Evolutionary conservation across 2,329 filamentous ascomycete genomes (phyloP).

Genomic region (Rutstroemia sp.): DNA sequence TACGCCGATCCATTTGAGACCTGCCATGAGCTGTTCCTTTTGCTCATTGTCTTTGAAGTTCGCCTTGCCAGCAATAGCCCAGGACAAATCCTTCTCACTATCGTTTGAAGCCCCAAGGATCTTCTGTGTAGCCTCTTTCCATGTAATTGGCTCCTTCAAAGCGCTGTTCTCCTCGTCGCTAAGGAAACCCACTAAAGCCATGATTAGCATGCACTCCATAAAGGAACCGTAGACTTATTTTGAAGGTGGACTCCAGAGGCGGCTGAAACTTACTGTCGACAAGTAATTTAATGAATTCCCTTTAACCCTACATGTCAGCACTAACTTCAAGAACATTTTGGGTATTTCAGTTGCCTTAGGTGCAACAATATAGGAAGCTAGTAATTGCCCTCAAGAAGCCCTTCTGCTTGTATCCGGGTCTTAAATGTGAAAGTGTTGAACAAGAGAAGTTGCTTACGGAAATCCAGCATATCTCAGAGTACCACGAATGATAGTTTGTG

Average conservation of each 20-base stretch:
- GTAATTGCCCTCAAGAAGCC: too few relatives aligned
- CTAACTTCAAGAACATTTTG: too few relatives aligned
- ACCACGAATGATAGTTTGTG: slow-evolving; percentile 73
- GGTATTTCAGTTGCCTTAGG: too few relatives aligned
- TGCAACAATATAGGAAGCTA: too few relatives aligned
- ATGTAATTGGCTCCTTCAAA: slow-evolving; percentile 59
- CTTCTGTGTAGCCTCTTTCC: slow-evolving; percentile 79
- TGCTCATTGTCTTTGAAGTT: slow-evolving; percentile 62
- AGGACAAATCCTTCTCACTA: slow-evolving; percentile 61
- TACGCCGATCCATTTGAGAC: slow-evolving; percentile 64
- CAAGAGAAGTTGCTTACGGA: slow-evolving; percentile 37
- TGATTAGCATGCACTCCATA: too few relatives aligned
- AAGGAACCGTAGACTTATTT: too few relatives aligned
- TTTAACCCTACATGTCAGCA: too few relatives aligned
- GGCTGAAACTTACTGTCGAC: slow-evolving; percentile 50
- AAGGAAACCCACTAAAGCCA: slow-evolving; percentile 61
- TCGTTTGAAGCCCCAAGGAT: slow-evolving; percentile 63
- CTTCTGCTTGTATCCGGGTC: too few relatives aligned
- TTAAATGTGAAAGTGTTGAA: too few relatives aligned
- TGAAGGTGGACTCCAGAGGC: too few relatives aligned
- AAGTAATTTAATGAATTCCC: slow-evolving; percentile 74
- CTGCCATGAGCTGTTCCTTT: slow-evolving; percentile 61
- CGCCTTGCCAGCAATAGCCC: slow-evolving; percentile 68
- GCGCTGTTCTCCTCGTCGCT: slow-evolving; percentile 54
- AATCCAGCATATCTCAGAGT: slow-evolving; percentile 85